These are phyloP conservation scores for Sonneratia caseolaris DNA, from an alignment of 345 rosid genomes.

Conservation along the genomic window DNA sequence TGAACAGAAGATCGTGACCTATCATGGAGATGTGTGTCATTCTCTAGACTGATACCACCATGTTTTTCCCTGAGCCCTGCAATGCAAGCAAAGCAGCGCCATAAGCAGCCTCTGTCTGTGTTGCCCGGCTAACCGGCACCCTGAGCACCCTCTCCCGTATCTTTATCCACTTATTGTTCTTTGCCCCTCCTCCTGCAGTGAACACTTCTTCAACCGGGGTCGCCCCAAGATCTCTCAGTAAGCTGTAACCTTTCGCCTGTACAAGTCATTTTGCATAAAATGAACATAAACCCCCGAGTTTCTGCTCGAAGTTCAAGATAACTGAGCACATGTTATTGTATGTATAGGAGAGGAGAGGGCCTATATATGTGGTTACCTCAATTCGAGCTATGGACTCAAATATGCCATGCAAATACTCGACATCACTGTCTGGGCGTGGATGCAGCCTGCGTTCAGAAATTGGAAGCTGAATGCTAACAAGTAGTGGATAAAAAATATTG, in stretches of 20 bases:
- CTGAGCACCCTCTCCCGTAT: constrained; percentile 67
- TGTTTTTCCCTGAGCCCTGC: constrained; percentile 34
- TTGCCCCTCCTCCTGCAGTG: constrained; percentile 86
- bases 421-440: constrained; percentile 78
- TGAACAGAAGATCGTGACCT: neutral
- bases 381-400: constrained; percentile 83
- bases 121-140: constrained; percentile 56
- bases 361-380: constrained; percentile 37
- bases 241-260: constrained; percentile 59
- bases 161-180: constrained; percentile 68
- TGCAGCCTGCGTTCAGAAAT: constrained; percentile 39
- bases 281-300: neutral
- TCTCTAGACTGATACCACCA: neutral
- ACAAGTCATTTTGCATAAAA: neutral
- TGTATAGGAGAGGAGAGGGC: neutral
- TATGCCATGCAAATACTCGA: constrained; percentile 77
- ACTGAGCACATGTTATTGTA: neutral
- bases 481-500: neutral
- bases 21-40: neutral
- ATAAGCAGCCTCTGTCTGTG: constrained; percentile 79
- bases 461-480: neutral
- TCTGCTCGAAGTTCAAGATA: neutral
- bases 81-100: constrained; percentile 84
- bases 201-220: constrained; percentile 67
- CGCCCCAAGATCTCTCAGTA: constrained; percentile 75